Conservation (phyloP, 352 stramenopile species). For the Thraustochytrium striatum region DNA sequence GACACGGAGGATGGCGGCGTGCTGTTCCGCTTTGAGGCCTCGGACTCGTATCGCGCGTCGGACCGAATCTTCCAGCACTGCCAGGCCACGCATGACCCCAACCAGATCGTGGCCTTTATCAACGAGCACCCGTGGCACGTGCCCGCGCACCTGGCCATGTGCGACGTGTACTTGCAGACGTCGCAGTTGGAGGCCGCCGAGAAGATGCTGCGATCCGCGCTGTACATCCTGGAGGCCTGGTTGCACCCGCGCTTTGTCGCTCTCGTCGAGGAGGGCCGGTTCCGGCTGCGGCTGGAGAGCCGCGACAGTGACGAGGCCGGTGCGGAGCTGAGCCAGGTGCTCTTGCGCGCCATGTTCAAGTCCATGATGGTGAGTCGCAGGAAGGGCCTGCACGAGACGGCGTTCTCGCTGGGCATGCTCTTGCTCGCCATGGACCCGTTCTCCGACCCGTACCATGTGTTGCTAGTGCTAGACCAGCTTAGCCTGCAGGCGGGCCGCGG, state of each 20-base stretch:
- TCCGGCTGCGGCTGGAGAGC: neutral
- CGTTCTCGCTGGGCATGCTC: conserved; percentile 5
- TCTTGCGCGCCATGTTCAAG: conserved; percentile 33
- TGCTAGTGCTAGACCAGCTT: conserved; percentile 9
- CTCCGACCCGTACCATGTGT: neutral
- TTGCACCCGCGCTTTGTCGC: conserved; percentile 25
- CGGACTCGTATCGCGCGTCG: neutral
- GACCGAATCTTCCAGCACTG: neutral
- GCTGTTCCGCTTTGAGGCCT: conserved; percentile 21
- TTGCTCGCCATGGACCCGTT: conserved; percentile 1
- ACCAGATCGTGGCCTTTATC: conserved; percentile 26
- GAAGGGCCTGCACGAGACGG: neutral
- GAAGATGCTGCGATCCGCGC: conserved; percentile 10
- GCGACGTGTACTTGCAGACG: conserved; percentile 25
- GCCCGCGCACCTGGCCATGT: conserved; percentile 31
- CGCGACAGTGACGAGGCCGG: neutral
- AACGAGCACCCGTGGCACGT: conserved; percentile 23
- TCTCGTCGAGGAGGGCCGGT: conserved; percentile 6
- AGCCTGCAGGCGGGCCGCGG: neutral
- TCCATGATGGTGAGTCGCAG: neutral
- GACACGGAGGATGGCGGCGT: conserved; percentile 6
- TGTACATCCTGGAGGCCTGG: conserved; percentile 25
- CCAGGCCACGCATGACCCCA: conserved; percentile 1
- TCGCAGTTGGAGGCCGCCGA: conserved; percentile 34
- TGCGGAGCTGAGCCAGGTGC: conserved; percentile 1